Evolutionary conservation across 1,284 basidiomycete species (phyloP), one percentile per base, ranked within the genome.

Genomic region (Bondarzewia mesenterica): DNA sequence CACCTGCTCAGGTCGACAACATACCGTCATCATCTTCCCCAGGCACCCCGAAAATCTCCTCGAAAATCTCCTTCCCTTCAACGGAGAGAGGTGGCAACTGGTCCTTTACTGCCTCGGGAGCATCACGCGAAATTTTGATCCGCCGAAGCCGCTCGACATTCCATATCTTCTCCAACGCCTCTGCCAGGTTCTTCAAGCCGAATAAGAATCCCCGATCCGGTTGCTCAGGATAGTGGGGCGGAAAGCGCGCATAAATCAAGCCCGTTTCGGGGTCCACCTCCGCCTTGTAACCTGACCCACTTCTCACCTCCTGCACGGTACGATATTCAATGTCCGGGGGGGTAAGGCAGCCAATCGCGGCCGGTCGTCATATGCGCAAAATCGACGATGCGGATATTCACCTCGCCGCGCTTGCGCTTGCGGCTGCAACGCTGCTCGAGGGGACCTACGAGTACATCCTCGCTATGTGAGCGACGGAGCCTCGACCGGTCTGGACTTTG

Each of bases 321-420:
- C 55, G 55, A 20, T 62, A 61, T 46, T 68, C 70, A 23, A 63
- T 60, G 20, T 70, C 64, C n/a, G 4, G 73, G 64, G 3, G 82
- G 75, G 58, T 74, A 76, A 15, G 84, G 80, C 47, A 89, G 64
- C 77, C 93, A 98, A 65, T 99, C 96, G 41, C 78, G 75, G 6
- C 95, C 95, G 0, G 94, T 98, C 7, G 94, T 98, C 51, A 95
- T 98, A 65, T 98, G 95, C 6, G 95, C 96, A 70, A 99, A 99
- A 67, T 99, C 95, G 51, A 99, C 96, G 49, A 99, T 84, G 23
- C 94, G 89, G 54, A 99, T 89, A 60, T 91, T 93, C 51, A 99
- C 81, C 65, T 96, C 93, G 37, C 96, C 96, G 20, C 90, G 82
- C 60, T 83, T 84, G 42, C 80, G 76, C 49, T 76, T 77, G 20